A percentile compares a stretch with the other conserved stretches of the same genome.
phyloP scores from a whole-genome alignment of 139 green algal genomes.

The Chlamydomonas sp. region DNA sequence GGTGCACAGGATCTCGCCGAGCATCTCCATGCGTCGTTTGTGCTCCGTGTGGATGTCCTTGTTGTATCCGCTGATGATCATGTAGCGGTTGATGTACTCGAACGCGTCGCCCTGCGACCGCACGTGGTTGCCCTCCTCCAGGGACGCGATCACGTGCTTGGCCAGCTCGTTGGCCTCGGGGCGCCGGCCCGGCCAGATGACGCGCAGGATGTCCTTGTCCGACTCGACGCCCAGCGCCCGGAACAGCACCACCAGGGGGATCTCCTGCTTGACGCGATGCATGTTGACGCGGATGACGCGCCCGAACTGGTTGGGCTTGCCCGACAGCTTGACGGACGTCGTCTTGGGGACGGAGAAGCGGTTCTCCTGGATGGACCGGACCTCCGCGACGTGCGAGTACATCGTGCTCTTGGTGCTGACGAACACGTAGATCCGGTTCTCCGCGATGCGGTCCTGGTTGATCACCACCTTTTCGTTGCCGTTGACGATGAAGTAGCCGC shows the following conservation, averaged over 20 bases:
- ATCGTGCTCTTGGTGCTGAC: neutral
- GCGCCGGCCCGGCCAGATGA: neutral
- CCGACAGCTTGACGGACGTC: constrained; percentile 3
- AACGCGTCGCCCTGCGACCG: constrained; percentile 22
- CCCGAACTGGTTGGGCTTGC: constrained; percentile 10
- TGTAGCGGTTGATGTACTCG: constrained; percentile 42
- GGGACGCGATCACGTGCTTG: neutral
- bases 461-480: constrained; percentile 87
- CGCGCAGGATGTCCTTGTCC: constrained; percentile 35
- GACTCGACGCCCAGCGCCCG: constrained; percentile 78
- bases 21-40: too few relatives aligned
- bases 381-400: constrained; percentile 12
- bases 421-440: constrained; percentile 89
- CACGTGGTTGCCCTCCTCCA: neutral
- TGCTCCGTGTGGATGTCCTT: neutral
- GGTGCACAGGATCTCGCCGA: constrained; percentile 17
- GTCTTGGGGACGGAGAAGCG: constrained; percentile 6
- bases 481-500: constrained; percentile 87
- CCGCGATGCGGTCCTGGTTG: constrained; percentile 87
- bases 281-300: constrained; percentile 61
- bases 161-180: constrained; percentile 8
- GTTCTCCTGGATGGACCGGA: neutral
- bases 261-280: constrained; percentile 52
- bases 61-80: constrained; percentile 13
- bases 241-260: constrained; percentile 61